Base-by-base conservation (phyloP, 1,284 basidiomycete species). In the Porogramme epimiltina region DNA sequence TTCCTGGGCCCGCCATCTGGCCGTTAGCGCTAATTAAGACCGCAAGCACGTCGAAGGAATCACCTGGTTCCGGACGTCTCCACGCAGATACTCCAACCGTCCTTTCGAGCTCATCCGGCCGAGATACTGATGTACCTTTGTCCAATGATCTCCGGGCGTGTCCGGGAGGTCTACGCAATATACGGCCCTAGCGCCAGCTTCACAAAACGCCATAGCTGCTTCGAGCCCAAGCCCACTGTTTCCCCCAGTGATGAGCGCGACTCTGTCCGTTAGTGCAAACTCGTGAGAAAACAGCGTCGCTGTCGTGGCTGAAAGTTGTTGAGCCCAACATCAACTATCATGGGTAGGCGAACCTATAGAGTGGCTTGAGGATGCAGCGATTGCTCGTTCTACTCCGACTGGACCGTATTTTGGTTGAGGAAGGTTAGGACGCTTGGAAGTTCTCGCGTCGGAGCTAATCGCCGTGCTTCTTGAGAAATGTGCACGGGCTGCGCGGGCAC, bases 161-260 rank as follows among this genome's bases (percentile, higher is more conserved):
- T 72, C 59, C 2, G 87, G 80, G 3, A 93, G 70, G 66, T 94
- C 92, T 26, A 93, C 67, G 61, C 87, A 91, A 65, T 91, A 89
- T 0, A 94, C 82, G 1, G 73, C 81, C 9, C 85, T 76, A 3
- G 89, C 88, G 37, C 90, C 91, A 2, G 84, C 84, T 70, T 94
- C 91, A 25, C 82, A 80, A 26, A 91, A 71, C 3, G 85, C 81
- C 49, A 91, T 74, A 20, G 89, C 88, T 79, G 89, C 85, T 69
- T 91, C 89, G 26, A 94, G 79, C 2, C 92, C 91, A 4, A 94
- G 77, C 2, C 91, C 91, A 36, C 91, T 78, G 59, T 88, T 89
- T 1, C 78, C 91, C 3, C 90, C 90, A 0, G 89, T 87, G 38
- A 93, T 82, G 51, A 93, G 74, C 23, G 81, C 86, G 6, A 90